phyloP scores from a whole-genome alignment of 495 filamentous ascomycete genomes.

The Aspergillus cristatus region DNA sequence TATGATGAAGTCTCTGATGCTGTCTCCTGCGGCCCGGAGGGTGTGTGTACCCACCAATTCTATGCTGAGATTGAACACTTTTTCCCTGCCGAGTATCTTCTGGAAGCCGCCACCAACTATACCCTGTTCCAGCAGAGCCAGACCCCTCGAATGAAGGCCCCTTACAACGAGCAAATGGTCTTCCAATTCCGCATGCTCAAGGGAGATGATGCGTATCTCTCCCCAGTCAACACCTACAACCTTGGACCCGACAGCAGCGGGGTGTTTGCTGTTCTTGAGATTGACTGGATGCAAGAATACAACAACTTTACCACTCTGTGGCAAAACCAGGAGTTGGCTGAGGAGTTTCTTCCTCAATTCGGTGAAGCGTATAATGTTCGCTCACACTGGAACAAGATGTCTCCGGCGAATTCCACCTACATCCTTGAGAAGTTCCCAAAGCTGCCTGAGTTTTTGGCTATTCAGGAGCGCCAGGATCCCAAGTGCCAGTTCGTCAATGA shows the following conservation, averaged over 20 bases:
- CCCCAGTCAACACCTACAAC: slow-evolving; percentile 14
- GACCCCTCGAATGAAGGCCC: slow-evolving; percentile 8
- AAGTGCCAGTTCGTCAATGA: slow-evolving; percentile 18
- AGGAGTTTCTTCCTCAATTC: slow-evolving; percentile 9
- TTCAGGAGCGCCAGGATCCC: slow-evolving; percentile 14
- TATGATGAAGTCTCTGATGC: slow-evolving; percentile 11
- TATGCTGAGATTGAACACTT: slow-evolving; percentile 15
- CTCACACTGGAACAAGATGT: slow-evolving; percentile 19
- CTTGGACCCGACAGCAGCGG: slow-evolving; percentile 6
- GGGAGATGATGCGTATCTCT: slow-evolving; percentile 12
- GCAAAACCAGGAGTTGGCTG: slow-evolving; percentile 9
- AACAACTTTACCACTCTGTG: slow-evolving; percentile 12
- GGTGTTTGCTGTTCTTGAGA: slow-evolving; percentile 11
- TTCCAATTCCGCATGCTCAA: slow-evolving; percentile 6
- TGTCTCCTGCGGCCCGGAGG: slow-evolving; percentile 5
- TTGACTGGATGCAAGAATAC: slow-evolving; percentile 11
- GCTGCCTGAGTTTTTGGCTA: slow-evolving; percentile 9
- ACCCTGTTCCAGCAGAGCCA: slow-evolving; percentile 8
- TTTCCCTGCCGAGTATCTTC: slow-evolving; percentile 11
- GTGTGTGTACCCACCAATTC: slow-evolving; percentile 10
- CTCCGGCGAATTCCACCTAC: slow-evolving; percentile 9
- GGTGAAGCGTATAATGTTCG: slow-evolving; percentile 14
- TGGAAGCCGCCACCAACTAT: slow-evolving; percentile 10
- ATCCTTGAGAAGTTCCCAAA: slow-evolving; percentile 10
- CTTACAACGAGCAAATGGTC: slow-evolving; percentile 7